Evolutionary conservation across 768 basidiomycete species (phyloP), one percentile per base, ranked within the genome.

Genomic region (Amanita thiersii): DNA sequence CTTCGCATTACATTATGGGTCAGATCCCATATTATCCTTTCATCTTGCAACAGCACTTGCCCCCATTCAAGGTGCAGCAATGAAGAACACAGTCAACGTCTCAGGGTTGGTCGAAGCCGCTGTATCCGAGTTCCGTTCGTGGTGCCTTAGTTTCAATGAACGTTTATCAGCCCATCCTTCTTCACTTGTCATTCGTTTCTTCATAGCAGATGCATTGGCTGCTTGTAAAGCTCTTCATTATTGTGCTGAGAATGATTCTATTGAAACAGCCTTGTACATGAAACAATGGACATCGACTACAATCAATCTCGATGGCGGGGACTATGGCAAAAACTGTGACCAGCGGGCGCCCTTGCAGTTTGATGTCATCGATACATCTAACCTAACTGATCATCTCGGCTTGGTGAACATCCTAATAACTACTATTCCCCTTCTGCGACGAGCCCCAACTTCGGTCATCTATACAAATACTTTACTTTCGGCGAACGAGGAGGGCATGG

Each of bases 291-390:
- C 62, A 6, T 52, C 53, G 1, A 36, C 53, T 0, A 49, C 52
- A 24, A 58, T 70, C 24, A 31, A 44, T 17, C 54, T 74, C 5
- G 51, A 61, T 31, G 39, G 47, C 2, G 54, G 47, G 7, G 62
- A 65, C 37, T 68, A 70, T 47, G 38, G 40, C 5, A 21, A 29
- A 3, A 18, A 34, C 23, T 38, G 37, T 3, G n/a, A 26, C 20
- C 11, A 23, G 23, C 20, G 44, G 20, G 61, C 66, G 2, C 70
- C 72, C 1, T 24, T 53, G 6, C 34, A 43, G 1, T 76, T 74
- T 48, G 57, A 67, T 44, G 58, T 70, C 40, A 68, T 76, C 25
- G 71, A 76, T 24, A 68, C 73, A 0, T 74, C 72, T 15, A 73
- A 75, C 44, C 55, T 76, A 19, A 47, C 55, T 1, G 73, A 76